Evolutionary conservation across 495 filamentous ascomycete species (phyloP), one percentile per base, ranked within the genome.

Genomic region (Cetradonia linearis): DNA sequence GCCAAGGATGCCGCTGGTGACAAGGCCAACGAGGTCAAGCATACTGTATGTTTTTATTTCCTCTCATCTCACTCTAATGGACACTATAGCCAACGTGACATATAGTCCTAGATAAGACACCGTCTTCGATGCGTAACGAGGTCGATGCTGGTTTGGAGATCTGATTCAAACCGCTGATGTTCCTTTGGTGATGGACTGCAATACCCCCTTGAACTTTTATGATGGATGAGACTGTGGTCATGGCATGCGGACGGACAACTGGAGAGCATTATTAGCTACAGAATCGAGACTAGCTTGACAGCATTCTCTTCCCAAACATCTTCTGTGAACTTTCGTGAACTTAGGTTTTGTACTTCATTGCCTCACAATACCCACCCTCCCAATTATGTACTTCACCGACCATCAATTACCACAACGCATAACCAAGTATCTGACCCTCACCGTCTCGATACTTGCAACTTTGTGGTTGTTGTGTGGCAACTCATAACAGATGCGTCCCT

Each of bases 1-100:
- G 76, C 77, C 58, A 78, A 77, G 65, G 76, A 81, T 61, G 80
- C 80, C 65, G 58, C 80, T 54, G 70, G 70, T 44, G 78, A 83
- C 77, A 83, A 83, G 78, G 55, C 70, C 36, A 63, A 74, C 61
- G 75, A 83, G 78, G 61, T 67, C 62, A 76, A 74, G 74, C 69
- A 82, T 73, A 72, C 42, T 38, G 62, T 64, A 57, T 28, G 62
- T 63, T 9, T 1, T 16, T 8, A 56, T 2, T 18, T 1, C 3
- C 30, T 28, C n/a, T 31, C 6, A 42, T 37, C 13, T n/a, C n/a
- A n/a, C 1, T 9, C 1, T 20, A 8, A 6, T 14, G 1, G 2
- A 1, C 1, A 2, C 3, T 14, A 1, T 9, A 16, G 3, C 37
- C 40, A n/a, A 36, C 40, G 18, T 13, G 2, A 16, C 2, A 5